Base-by-base conservation (phyloP, 225 moss, liverwort and hornwort genomes). In the Sphagnum tenellum region DNA sequence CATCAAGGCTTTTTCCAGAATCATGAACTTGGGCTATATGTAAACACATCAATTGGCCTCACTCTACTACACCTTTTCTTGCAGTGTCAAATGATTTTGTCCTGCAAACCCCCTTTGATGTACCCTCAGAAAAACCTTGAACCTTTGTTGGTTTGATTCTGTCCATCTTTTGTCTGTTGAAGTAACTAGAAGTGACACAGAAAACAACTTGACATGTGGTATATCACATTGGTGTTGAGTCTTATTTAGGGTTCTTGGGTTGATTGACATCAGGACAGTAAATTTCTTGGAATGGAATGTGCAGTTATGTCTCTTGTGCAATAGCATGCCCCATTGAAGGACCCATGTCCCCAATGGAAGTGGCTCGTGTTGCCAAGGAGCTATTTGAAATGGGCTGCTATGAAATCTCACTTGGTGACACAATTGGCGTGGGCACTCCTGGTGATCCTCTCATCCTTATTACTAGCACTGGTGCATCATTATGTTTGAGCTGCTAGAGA, bases 291-390 rank as follows among this genome's bases (percentile, higher is more conserved):
- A 29, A 29, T 45, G 46, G 56, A 56, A 69, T n/a, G 45, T 69
- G 66, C 88, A 96, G 95, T 62, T 96, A 96, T 65, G 86, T 96
- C 49, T 96, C 95, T 29, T 96, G 95, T 70, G 95, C 81, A 53
- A 86, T 96, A 45, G 95, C 86, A 44, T 96, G 95, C 67, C 95
- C 95, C 49, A 86, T 92, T 62, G 92, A 96, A 75, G 95, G 95
- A 14, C 64, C 69, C 8, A 69, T 92, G 55, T 64, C 82, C 50
- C 80, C 88, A 63, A 71, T 66, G 12, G 81, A 85, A 85, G 95
- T 96, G 58, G 89, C 88, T 3, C 68, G 75, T 64, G 95, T 96
- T 29, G 89, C 86, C 29, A 83, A 78, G 64, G 89, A 85, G 77
- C 85, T 96, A 58, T 69, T 81, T 68, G 73, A 78, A 52, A 86